Conservation (phyloP, 345 rosid genomes). For the Rubroshorea leprosula region DNA sequence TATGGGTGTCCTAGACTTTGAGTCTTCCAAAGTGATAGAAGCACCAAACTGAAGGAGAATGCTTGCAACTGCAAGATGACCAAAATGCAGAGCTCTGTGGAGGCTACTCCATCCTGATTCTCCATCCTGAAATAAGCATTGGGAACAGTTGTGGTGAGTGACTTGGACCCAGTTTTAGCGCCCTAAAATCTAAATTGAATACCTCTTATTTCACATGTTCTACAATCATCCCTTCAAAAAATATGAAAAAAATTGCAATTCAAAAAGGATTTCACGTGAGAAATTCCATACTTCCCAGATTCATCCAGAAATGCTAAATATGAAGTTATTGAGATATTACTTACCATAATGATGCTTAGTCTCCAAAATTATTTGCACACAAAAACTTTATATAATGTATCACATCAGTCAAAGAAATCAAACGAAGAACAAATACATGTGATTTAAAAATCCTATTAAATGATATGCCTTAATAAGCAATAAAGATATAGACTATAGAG, state of each 20-base stretch:
- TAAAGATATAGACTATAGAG: too few relatives aligned
- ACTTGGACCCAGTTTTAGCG: neutral
- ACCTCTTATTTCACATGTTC: neutral
- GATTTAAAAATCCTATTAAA: too few relatives aligned
- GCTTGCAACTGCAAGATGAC: conserved; percentile 96
- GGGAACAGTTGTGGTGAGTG: conserved; percentile 6
- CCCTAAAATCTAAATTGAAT: neutral
- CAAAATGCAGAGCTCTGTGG: conserved; percentile 94
- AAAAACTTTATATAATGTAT: too few relatives aligned
- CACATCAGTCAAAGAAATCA: too few relatives aligned
- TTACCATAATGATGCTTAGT: too few relatives aligned
- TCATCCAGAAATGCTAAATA: too few relatives aligned
- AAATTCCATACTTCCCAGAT: too few relatives aligned
- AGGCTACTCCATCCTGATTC: conserved; percentile 99
- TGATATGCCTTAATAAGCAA: too few relatives aligned
- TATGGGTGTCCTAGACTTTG: conserved; percentile 64
- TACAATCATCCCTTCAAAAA: neutral
- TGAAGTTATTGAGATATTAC: too few relatives aligned
- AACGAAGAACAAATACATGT: too few relatives aligned
- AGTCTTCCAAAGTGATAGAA: conserved; percentile 63
- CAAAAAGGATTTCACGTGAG: neutral
- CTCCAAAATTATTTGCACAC: too few relatives aligned
- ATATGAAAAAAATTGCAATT: neutral
- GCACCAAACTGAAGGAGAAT: conserved; percentile 75
- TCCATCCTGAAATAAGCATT: conserved; percentile 65